Conservation (phyloP, 345 rosid species). For the Rhizophora apiculata region DNA sequence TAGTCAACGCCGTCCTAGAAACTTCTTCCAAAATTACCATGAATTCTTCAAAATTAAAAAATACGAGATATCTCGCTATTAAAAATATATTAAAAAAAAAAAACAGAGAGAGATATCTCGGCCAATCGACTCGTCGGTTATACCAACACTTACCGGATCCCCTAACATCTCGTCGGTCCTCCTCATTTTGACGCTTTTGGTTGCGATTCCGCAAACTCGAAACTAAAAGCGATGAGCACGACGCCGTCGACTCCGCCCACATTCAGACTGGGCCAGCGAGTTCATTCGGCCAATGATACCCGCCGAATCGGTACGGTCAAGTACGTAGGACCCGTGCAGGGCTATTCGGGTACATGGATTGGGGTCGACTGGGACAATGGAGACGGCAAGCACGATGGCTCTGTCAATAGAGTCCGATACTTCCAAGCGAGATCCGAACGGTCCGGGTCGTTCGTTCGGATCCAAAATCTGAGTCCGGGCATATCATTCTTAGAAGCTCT, state of each 20-base stretch:
- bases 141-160: too few species aligned
- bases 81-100: too few species aligned
- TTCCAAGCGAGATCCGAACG: constrained; percentile 53
- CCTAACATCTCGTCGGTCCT: too few species aligned
- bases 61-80: too few species aligned
- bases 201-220: too few species aligned
- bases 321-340: constrained; percentile 66
- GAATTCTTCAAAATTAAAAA: too few species aligned
- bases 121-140: too few species aligned
- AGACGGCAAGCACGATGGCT: constrained; percentile 80
- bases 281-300: constrained; percentile 56
- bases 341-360: constrained; percentile 64
- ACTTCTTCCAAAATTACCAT: too few species aligned
- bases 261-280: constrained; percentile 63
- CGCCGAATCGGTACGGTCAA: constrained; percentile 71
- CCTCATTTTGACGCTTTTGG: too few species aligned
- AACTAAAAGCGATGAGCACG: background rate
- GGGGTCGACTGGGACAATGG: constrained; percentile 91
- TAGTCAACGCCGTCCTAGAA: too few species aligned
- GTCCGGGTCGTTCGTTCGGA: constrained; percentile 73
- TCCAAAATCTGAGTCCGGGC: constrained; percentile 18
- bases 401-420: constrained; percentile 66
- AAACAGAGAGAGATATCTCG: too few species aligned
- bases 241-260: background rate
- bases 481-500: constrained; percentile 40